Evolutionary conservation across 768 basidiomycete species (phyloP).

Genomic region (Suillus plorans): DNA sequence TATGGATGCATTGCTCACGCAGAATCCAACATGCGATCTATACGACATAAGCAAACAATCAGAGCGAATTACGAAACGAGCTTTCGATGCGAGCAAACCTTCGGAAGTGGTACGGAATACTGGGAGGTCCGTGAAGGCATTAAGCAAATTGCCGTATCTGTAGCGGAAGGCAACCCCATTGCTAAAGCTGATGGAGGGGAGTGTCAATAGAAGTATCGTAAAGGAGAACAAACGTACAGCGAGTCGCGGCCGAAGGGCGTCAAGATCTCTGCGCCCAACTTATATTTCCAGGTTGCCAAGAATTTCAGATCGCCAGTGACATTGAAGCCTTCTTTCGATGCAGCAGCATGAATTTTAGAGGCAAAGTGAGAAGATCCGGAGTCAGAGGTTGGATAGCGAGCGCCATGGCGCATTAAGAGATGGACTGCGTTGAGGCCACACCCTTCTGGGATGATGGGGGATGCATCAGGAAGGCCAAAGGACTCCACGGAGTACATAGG

Average conservation of each 20-base stretch:
- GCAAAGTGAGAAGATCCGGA: slow-evolving; percentile 29
- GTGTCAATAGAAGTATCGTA: background rate
- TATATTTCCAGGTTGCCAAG: slow-evolving; percentile 45
- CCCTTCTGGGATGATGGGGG: slow-evolving; percentile 44
- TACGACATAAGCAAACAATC: background rate
- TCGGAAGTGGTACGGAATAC: slow-evolving; percentile 50
- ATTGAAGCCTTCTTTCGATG: slow-evolving; percentile 25
- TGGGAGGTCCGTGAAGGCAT: slow-evolving; percentile 41
- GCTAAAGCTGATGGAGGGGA: slow-evolving; percentile 29
- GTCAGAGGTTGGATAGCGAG: slow-evolving; percentile 39
- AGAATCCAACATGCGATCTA: slow-evolving; percentile 34
- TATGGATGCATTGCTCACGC: slow-evolving; percentile 19
- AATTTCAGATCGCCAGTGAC: slow-evolving; percentile 41
- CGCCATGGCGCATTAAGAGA: slow-evolving; percentile 41
- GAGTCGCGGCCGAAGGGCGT: slow-evolving; percentile 50
- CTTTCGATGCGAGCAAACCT: slow-evolving; percentile 20
- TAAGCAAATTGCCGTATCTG: slow-evolving; percentile 47
- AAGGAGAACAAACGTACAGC: slow-evolving; percentile 21
- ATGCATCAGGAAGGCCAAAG: slow-evolving; percentile 51
- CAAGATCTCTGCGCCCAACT: slow-evolving; percentile 45
- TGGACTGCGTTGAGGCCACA: slow-evolving; percentile 48
- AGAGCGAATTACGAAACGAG: background rate
- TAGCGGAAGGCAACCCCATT: slow-evolving; percentile 44
- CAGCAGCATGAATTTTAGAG: slow-evolving; percentile 21
- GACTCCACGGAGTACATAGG: slow-evolving; percentile 52